phyloP scores from a whole-genome alignment of 1,284 basidiomycete genomes.

The Chalciporus sp. region DNA sequence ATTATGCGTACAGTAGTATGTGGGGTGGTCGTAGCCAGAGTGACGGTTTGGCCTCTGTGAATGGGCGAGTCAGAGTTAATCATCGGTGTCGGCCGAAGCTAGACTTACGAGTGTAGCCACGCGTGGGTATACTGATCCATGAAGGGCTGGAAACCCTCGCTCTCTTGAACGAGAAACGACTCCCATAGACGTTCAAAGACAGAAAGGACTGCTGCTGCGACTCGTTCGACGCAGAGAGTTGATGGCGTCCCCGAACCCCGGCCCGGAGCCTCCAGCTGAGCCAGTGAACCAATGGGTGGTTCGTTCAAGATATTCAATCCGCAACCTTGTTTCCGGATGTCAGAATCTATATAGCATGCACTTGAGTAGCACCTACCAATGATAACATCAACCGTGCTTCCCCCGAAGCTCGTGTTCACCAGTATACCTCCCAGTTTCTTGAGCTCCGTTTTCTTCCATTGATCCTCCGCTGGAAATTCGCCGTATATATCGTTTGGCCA shows the following conservation, averaged over 20 bases:
- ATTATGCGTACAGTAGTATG: slow-evolving; percentile 75
- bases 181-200: slow-evolving; percentile 83
- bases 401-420: slow-evolving; percentile 84
- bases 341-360: background rate
- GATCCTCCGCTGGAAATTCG: slow-evolving; percentile 48
- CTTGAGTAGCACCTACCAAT: slow-evolving; percentile 60
- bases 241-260: slow-evolving; percentile 17
- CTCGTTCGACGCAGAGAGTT: slow-evolving; percentile 69
- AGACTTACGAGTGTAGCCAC: slow-evolving; percentile 89
- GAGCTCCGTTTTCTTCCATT: slow-evolving; percentile 36
- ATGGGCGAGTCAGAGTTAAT: slow-evolving; percentile 2
- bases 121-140: slow-evolving; percentile 75
- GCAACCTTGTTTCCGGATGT: slow-evolving; percentile 59
- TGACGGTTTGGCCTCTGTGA: slow-evolving; percentile 81
- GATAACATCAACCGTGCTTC: slow-evolving; percentile 74
- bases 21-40: slow-evolving; percentile 76
- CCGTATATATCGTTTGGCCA: slow-evolving; percentile 99
- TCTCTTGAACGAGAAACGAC: slow-evolving; percentile 55
- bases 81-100: background rate
- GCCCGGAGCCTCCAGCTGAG: slow-evolving; percentile 57
- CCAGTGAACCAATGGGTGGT: slow-evolving; percentile 82
- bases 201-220: slow-evolving; percentile 77
- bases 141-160: slow-evolving; percentile 76
- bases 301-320: slow-evolving; percentile 89
- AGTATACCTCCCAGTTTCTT: slow-evolving; percentile 91